These are phyloP conservation scores for Dactylonectria macrodidyma DNA, from an alignment of 2,329 filamentous ascomycete genomes.

Conservation along the genomic window DNA sequence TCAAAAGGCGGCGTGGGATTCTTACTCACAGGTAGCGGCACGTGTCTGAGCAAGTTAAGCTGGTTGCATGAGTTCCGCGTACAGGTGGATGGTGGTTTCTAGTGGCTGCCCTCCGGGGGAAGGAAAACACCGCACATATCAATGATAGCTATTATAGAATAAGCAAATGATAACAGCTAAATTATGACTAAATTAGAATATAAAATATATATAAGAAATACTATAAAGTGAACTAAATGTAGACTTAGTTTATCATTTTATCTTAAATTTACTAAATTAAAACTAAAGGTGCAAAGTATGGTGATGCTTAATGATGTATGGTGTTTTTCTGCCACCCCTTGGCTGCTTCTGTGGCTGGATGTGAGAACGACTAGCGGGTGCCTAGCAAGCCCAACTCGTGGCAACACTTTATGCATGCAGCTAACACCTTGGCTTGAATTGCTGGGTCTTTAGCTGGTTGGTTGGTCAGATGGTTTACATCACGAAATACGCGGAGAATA, in stretches of 20 bases:
- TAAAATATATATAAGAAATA: too few species aligned
- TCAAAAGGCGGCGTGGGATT: neutral
- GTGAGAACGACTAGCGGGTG: neutral
- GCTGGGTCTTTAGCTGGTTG: too few species aligned
- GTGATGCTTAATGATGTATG: neutral
- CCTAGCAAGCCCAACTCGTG: neutral
- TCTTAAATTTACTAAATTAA: too few species aligned
- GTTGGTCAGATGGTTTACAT: neutral
- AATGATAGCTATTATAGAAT: too few species aligned
- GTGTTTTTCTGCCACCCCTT: too few species aligned
- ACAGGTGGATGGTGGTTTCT: too few species aligned
- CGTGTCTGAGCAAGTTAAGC: neutral
- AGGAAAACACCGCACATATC: too few species aligned
- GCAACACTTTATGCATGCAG: neutral
- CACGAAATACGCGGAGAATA: neutral
- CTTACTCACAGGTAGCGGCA: neutral
- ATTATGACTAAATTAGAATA: too few species aligned
- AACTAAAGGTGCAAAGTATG: neutral
- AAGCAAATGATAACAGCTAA: too few species aligned
- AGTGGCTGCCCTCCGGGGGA: too few species aligned
- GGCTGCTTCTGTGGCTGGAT: neutral
- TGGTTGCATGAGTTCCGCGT: too few species aligned
- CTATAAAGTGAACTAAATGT: neutral
- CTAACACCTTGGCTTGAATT: too few species aligned
- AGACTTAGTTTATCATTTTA: neutral